Base-by-base conservation (phyloP, 2,329 filamentous ascomycete species). In the Claviceps paspali region DNA sequence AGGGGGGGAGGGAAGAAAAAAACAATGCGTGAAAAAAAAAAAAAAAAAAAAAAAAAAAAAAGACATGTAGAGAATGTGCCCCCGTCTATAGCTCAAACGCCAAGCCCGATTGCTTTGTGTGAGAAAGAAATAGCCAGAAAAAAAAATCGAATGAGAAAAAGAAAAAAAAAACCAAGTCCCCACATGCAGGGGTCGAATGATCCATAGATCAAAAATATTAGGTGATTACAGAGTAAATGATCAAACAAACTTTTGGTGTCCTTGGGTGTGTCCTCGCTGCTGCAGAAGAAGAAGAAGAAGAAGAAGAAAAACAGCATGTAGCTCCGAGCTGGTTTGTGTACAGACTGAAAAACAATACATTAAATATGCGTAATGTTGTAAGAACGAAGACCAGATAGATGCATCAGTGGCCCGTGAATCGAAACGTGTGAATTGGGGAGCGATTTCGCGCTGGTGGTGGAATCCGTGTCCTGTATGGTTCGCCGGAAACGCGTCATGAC, bases 241-340 rank as follows among this genome's bases (percentile, higher is more conserved):
- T 35, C 34, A 43, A 43, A 41, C 15, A 46, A 42, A 43, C 42
- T 43, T 47, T 47, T 41, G 43, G 44, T 46, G 40, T 45, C 30
- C 49, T 52, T 53, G 53, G 46, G 40, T 43, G 44, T 46, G 40
- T 45, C 30, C 49, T 52, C 54, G 53, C 53, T 56, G 51, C 57
- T 59, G 54, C 51, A 51, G n/a, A n/a, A n/a, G n/a, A n/a, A n/a
- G n/a, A n/a, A n/a, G n/a, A n/a, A n/a, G n/a, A n/a, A n/a, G n/a
- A n/a, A n/a, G n/a, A n/a, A n/a, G n/a, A n/a, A n/a, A 56, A 56
- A 54, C 55, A 54, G 57, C 49, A 46, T 42, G 44, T 57, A 54
- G 56, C 57, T 51, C 45, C 40, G 55, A 54, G 56, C 54, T 56
- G 48, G 44, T 46, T 45, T 50, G 49, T 58, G 47, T 55, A 54